Percentiles rank a stretch among this genome's conserved stretches.
These are phyloP conservation scores for Iodosphaeria phyllophila DNA, from an alignment of 2,329 filamentous ascomycete species.

Conservation along the genomic window DNA sequence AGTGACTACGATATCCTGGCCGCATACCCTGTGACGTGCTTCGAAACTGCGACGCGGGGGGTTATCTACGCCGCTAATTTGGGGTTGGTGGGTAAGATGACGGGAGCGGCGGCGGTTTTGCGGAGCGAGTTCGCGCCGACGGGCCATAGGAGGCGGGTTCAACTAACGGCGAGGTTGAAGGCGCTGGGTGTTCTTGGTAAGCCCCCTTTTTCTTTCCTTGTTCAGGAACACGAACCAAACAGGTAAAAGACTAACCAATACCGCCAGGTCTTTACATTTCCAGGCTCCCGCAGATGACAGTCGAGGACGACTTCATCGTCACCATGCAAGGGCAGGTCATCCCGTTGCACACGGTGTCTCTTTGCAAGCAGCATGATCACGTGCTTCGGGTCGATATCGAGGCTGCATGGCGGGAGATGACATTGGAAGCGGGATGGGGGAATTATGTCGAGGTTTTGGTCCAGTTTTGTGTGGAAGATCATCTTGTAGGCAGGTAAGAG, in stretches of 20 bases:
- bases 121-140: constrained; percentile 35
- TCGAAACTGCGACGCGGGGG: constrained; percentile 24
- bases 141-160: constrained; percentile 37
- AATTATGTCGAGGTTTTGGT: constrained; percentile 62
- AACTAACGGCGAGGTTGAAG: constrained; percentile 54
- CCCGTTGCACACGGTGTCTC: constrained; percentile 43
- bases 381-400: constrained; percentile 65
- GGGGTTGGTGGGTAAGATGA: constrained; percentile 77
- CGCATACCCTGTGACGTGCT: constrained; percentile 45
- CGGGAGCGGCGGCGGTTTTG: constrained; percentile 61
- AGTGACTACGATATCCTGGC: constrained; percentile 68
- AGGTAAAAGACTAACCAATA: constrained; percentile 2
- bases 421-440: constrained; percentile 52
- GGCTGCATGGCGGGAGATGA: constrained; percentile 59
- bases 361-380: constrained; percentile 28
- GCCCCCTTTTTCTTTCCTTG: constrained; percentile 5
- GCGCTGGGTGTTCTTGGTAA: constrained; percentile 57
- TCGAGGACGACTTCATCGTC: constrained; percentile 51
- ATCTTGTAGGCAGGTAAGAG: no score
- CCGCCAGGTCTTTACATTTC: constrained; percentile 57
- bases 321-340: constrained; percentile 56
- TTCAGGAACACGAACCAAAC: not conserved
- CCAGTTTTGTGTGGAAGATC: constrained; percentile 26
- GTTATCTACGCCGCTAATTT: constrained; percentile 45
- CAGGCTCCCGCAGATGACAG: constrained; percentile 36